Base-by-base conservation (phyloP, 2,329 filamentous ascomycete species). In the Orbilia quercus region DNA sequence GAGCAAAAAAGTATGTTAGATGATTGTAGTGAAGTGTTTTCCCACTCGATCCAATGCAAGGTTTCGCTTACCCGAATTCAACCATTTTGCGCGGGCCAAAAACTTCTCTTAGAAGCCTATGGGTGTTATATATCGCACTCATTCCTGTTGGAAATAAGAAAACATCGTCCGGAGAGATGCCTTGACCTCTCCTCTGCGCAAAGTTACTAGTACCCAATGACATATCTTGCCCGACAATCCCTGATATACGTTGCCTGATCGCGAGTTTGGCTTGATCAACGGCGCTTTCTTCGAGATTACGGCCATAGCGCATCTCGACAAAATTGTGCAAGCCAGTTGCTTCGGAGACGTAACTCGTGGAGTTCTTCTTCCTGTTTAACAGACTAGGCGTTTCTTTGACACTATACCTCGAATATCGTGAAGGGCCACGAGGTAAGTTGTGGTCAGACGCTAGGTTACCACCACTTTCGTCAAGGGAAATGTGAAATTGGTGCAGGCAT, bases 81-180 rank as follows among this genome's bases (percentile, higher is more conserved):
- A 99, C 88, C 80, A 92, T 96, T 81, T 91, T 90, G 71, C 86
- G 79, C 6, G 84, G 82, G 1, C 88, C 88, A 38, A 89, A 86
- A 0, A 87, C 84, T 57, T 84, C 82, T 75, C 94, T 82, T 55
- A 97, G 83, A 45, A 87, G 87, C 53, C 90, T 88, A 79, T 99
- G 95, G 0, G 91, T 86, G 77, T 91, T 92, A 82, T 92, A 99
- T 47, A 99, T 97, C 57, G 94, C 88, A 78, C 92, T 97, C 93
- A 99, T 99, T 38, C 95, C 95, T 42, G 87, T 89, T 0, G 94
- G 91, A 76, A 90, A 94, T 0, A 99, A 85, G 78, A 92, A 96
- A 36, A 99, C 90, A 79, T 99, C 94, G 20, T 91, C 87, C 79
- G 96, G 92, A 0, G 87, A 87, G 57, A 97, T 88, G 22, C 86